Conservation (phyloP, 2,329 filamentous ascomycete species). For the Aspergillus pseudotamarii region DNA sequence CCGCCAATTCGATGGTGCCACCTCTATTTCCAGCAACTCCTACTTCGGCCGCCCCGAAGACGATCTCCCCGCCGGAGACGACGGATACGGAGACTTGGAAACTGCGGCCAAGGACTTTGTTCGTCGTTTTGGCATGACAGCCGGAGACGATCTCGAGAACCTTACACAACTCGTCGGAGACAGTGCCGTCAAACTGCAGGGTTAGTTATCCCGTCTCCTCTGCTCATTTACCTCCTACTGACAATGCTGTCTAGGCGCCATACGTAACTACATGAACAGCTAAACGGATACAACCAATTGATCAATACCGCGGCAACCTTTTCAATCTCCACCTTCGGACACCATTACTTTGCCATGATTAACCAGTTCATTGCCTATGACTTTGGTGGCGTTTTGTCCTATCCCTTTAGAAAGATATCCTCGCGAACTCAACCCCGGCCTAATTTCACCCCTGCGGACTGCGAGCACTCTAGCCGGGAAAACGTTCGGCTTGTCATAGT, state of each 20-base stretch:
- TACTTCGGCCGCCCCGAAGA: slow-evolving; percentile 96
- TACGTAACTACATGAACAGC: slow-evolving; percentile 53
- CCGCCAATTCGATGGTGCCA: slow-evolving; percentile 89
- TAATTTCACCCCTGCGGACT: not conserved
- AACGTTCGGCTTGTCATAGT: not conserved
- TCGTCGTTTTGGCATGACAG: slow-evolving; percentile 90
- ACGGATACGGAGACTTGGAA: slow-evolving; percentile 86
- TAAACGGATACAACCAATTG: slow-evolving; percentile 30
- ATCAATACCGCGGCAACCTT: slow-evolving; percentile 11
- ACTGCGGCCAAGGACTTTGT: slow-evolving; percentile 95
- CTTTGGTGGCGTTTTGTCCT: slow-evolving; percentile 15
- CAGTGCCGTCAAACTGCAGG: slow-evolving; percentile 81
- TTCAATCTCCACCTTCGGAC: not conserved
- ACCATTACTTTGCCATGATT: slow-evolving; percentile 8
- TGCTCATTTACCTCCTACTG: not conserved
- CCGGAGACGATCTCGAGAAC: slow-evolving; percentile 94
- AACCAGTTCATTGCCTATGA: slow-evolving; percentile 13
- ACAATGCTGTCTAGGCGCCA: slow-evolving; percentile 40
- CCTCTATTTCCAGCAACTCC: slow-evolving; percentile 90
- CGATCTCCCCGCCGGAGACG: slow-evolving; percentile 66
- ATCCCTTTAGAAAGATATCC: slow-evolving; percentile 1
- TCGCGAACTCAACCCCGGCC: not conserved
- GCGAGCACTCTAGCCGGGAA: not conserved
- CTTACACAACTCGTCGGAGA: slow-evolving; percentile 80
- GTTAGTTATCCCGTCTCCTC: slow-evolving; percentile 40